Conservation (phyloP, 2,329 filamentous ascomycete genomes). For the Fusarium nematophilum region DNA sequence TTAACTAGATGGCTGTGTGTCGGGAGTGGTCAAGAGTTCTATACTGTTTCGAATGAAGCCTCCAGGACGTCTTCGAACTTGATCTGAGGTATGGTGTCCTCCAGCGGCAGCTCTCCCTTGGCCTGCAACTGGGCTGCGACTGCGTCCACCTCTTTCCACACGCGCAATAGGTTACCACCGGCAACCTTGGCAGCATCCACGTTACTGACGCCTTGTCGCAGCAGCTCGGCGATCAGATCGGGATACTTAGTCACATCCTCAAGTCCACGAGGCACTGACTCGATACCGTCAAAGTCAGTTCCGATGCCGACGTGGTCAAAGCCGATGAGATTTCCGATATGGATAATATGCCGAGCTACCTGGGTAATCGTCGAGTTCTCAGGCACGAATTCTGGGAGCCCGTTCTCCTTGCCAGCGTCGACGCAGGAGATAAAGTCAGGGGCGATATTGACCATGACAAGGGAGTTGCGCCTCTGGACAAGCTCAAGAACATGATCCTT, state of each 20-base stretch:
- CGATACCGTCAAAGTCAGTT: slow-evolving; percentile 88
- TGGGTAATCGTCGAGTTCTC: slow-evolving; percentile 79
- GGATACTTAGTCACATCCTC: slow-evolving; percentile 90
- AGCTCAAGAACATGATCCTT: slow-evolving; percentile 84
- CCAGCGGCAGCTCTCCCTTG: slow-evolving; percentile 62
- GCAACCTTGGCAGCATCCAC: slow-evolving; percentile 79
- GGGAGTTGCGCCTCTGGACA: slow-evolving; percentile 76
- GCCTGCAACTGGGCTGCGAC: slow-evolving; percentile 75
- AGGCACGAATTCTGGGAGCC: slow-evolving; percentile 75
- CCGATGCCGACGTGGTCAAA: slow-evolving; percentile 90
- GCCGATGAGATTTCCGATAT: slow-evolving; percentile 86
- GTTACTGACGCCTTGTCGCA: slow-evolving; percentile 79
- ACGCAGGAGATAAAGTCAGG: slow-evolving; percentile 86
- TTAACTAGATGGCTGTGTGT: slow-evolving; percentile 14
- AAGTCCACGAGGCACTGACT: slow-evolving; percentile 74
- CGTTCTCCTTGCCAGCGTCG: slow-evolving; percentile 66
- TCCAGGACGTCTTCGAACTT: slow-evolving; percentile 21
- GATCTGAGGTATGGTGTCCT: slow-evolving; percentile 58
- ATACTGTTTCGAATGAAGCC: slow-evolving; percentile 2
- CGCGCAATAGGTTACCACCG: slow-evolving; percentile 83
- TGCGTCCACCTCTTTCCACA: slow-evolving; percentile 83
- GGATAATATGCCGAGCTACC: slow-evolving; percentile 81
- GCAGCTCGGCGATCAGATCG: slow-evolving; percentile 78
- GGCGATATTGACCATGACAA: slow-evolving; percentile 93
- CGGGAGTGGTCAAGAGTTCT: slow-evolving; percentile 7